Evolutionary conservation across 116 monocot genomes (phyloP).

Genomic region (Dioscorea cayenensis): DNA sequence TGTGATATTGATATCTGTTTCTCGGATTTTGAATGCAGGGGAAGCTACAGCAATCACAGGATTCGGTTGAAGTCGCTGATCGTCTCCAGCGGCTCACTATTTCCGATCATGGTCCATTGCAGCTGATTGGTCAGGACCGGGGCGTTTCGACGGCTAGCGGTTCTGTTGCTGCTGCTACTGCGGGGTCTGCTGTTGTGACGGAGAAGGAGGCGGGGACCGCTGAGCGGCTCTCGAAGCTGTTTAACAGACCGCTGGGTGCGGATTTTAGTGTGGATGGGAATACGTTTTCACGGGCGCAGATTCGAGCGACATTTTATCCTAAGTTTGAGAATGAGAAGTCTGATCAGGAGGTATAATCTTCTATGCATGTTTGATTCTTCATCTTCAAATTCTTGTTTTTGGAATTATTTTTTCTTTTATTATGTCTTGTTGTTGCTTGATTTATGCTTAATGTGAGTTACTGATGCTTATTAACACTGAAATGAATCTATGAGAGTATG

Average conservation of each 20-base stretch:
- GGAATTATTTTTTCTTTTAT: not conserved
- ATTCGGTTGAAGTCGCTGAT: conserved; percentile 8
- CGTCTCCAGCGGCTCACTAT: conserved; percentile 16
- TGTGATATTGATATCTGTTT: not conserved
- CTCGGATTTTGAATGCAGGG: not conserved
- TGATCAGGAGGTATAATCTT: conserved; percentile 74
- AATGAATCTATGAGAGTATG: no score
- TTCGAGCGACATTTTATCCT: conserved; percentile 93
- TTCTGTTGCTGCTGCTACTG: not conserved
- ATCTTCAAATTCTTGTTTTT: not conserved
- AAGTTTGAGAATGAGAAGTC: conserved; percentile 99
- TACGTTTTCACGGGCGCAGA: conserved; percentile 62
- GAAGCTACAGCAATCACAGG: not conserved
- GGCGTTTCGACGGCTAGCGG: conserved; percentile 16
- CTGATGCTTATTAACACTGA: no score
- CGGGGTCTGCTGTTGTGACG: conserved; percentile 1
- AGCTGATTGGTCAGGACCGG: not conserved
- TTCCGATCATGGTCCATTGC: not conserved
- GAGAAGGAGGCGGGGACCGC: conserved; percentile 7
- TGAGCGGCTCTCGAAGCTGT: conserved; percentile 24
- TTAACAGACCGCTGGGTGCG: conserved; percentile 40
- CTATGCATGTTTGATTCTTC: not conserved
- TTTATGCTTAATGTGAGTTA: no score
- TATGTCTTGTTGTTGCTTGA: no score
- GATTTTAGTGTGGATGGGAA: conserved; percentile 57